A percentile compares a stretch with the other conserved stretches of the same genome.
Conservation (phyloP, 1,284 basidiomycete genomes). For the Wallemia hederae region DNA sequence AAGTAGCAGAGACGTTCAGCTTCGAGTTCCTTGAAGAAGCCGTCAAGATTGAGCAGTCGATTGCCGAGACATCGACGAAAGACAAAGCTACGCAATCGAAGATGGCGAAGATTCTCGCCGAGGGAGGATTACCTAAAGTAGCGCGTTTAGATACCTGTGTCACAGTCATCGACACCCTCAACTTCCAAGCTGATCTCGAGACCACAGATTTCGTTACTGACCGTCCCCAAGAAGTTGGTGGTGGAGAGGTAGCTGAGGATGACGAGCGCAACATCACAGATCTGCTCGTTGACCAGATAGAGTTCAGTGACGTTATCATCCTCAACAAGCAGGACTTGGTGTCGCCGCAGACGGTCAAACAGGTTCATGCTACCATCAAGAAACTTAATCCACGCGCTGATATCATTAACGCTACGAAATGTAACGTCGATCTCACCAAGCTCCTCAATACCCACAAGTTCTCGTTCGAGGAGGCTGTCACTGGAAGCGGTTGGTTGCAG, state of each 20-base stretch:
- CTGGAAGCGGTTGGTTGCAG: slow-evolving; percentile 21
- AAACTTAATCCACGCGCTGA: slow-evolving; percentile 19
- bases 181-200: slow-evolving; percentile 18
- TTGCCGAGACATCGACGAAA: slow-evolving; percentile 11
- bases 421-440: slow-evolving; percentile 15
- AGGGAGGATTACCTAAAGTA: slow-evolving; percentile 18
- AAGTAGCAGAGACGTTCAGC: slow-evolving; percentile 19
- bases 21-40: slow-evolving; percentile 16
- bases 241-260: slow-evolving; percentile 15
- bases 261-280: slow-evolving; percentile 20
- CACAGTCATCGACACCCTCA: slow-evolving; percentile 14
- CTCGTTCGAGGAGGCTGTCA: slow-evolving; percentile 18
- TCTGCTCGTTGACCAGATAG: slow-evolving; percentile 18
- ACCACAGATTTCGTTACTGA: slow-evolving; percentile 21
- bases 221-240: slow-evolving; percentile 9
- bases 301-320: slow-evolving; percentile 20
- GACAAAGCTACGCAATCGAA: slow-evolving; percentile 10
- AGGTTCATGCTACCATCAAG: slow-evolving; percentile 14
- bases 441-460: slow-evolving; percentile 17
- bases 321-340: slow-evolving; percentile 20
- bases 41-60: slow-evolving; percentile 12
- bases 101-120: slow-evolving; percentile 17
- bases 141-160: slow-evolving; percentile 14
- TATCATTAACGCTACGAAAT: slow-evolving; percentile 14
- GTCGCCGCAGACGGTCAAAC: slow-evolving; percentile 11